A percentile compares a stretch with the other conserved stretches of the same genome.
Conservation (phyloP, 2,329 filamentous ascomycete species). For the Aspergillus ochraceus region DNA sequence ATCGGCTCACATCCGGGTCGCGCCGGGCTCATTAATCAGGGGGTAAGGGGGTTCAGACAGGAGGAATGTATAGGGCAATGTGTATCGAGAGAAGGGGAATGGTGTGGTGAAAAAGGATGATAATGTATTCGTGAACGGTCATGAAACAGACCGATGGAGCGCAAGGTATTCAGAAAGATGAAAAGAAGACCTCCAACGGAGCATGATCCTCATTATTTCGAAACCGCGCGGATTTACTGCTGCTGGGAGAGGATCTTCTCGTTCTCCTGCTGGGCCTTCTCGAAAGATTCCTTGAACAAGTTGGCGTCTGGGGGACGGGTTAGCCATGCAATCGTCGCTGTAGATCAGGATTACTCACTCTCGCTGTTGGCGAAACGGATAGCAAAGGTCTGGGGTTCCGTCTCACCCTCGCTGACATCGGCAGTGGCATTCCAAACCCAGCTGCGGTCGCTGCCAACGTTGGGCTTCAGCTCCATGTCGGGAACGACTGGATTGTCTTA, state of each 20-base stretch:
- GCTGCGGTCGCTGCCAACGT: conserved; percentile 95
- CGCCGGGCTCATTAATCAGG: conserved; percentile 19
- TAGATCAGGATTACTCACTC: conserved; percentile 62
- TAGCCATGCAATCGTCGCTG: conserved; percentile 11
- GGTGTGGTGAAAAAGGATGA: conserved; percentile 8
- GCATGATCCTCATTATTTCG: background rate
- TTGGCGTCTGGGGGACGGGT: conserved; percentile 71
- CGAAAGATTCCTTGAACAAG: conserved; percentile 94
- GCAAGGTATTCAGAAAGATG: background rate
- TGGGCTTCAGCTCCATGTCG: conserved; percentile 98
- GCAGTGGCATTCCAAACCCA: conserved; percentile 99
- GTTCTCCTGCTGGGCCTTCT: conserved; percentile 96
- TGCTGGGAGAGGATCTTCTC: conserved; percentile 72
- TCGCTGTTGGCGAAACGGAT: conserved; percentile 98
- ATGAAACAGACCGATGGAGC: background rate
- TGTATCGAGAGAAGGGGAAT: background rate
- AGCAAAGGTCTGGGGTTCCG: conserved; percentile 91
- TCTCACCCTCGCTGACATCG: conserved; percentile 96
- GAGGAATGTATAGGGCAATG: background rate
- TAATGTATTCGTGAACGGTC: background rate
- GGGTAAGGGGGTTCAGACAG: background rate
- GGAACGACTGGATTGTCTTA: conserved; percentile 69
- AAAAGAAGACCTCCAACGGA: conserved; percentile 11
- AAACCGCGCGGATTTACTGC: conserved; percentile 30
- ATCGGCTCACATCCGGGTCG: conserved; percentile 19